Conservation (phyloP, 495 filamentous ascomycete genomes). For the Penicillium roqueforti region DNA sequence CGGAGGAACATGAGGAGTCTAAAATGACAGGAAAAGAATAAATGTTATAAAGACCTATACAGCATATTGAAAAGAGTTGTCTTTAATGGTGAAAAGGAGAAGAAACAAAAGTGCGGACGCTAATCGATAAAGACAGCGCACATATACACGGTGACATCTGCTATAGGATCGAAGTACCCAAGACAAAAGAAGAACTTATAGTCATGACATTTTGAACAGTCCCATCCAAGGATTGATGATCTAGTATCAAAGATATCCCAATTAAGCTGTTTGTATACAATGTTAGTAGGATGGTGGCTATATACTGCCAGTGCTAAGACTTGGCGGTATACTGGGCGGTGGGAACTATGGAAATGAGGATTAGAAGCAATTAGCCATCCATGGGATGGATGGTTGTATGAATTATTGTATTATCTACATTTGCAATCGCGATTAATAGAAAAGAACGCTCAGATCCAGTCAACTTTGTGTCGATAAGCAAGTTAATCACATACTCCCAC, state of each 20-base stretch:
- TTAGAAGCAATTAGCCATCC: neutral
- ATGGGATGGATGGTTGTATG: neutral
- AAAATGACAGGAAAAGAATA: slow-evolving; percentile 9
- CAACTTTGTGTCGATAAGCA: slow-evolving; percentile 10
- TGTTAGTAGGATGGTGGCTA: neutral
- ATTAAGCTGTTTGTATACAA: neutral
- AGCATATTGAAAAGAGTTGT: slow-evolving; percentile 14
- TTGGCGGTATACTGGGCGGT: neutral
- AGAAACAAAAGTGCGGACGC: neutral
- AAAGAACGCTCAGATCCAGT: neutral
- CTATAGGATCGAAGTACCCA: neutral
- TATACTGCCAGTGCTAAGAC: neutral
- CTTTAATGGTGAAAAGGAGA: slow-evolving; percentile 3
- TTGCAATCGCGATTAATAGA: neutral
- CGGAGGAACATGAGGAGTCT: slow-evolving; percentile 49
- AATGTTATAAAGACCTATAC: slow-evolving; percentile 20
- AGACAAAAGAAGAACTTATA: neutral
- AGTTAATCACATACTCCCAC: slow-evolving; percentile 11
- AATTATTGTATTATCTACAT: neutral
- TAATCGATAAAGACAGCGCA: neutral
- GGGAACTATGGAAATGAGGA: neutral
- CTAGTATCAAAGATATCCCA: neutral
- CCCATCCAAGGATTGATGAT: neutral
- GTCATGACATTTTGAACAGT: neutral
- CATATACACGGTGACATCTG: neutral